A percentile compares a stretch with the other conserved stretches of the same genome.
These are phyloP conservation scores for Amborella trichopoda DNA, from an alignment of 164 flowering plant species.

Conservation along the genomic window DNA sequence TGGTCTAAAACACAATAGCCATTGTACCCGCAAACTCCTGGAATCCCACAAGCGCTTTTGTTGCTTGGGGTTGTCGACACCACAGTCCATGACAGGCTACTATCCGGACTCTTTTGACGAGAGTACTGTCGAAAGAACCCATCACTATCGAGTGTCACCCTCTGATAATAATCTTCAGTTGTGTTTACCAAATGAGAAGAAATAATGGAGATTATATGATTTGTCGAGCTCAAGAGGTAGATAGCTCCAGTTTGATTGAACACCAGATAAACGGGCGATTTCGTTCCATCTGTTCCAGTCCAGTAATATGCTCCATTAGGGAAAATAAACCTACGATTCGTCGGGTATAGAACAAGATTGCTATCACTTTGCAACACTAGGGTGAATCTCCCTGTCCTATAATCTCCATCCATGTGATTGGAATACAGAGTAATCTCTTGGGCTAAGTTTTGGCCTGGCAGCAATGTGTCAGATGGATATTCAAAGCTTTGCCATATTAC, in stretches of 20 bases:
- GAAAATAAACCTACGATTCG: too few relatives aligned
- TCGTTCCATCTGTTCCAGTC: background rate
- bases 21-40: conserved; percentile 43
- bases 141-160: conserved; percentile 11
- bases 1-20: conserved; percentile 26
- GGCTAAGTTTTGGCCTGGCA: conserved; percentile 12
- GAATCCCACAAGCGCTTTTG: too few relatives aligned
- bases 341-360: conserved; percentile 13
- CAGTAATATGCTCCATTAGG: conserved; percentile 16
- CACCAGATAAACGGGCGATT: conserved; percentile 2
- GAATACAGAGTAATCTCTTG: conserved; percentile 3
- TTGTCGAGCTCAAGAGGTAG: conserved; percentile 7
- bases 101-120: conserved; percentile 1
- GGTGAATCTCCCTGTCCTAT: conserved; percentile 14
- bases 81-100: conserved; percentile 5
- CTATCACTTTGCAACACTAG: conserved; percentile 17
- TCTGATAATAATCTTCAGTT: conserved; percentile 16
- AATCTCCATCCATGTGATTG: conserved; percentile 3
- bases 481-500: conserved; percentile 18
- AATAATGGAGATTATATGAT: background rate
- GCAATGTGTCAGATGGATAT: conserved; percentile 16
- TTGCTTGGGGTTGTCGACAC: too few relatives aligned
- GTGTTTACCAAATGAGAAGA: conserved; percentile 3
- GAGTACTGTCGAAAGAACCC: conserved; percentile 18
- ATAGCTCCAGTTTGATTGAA: conserved; percentile 1